Evolutionary conservation across 2,329 filamentous ascomycete species (phyloP), one percentile per base, ranked within the genome.

Genomic region (Triangularia setosa): DNA sequence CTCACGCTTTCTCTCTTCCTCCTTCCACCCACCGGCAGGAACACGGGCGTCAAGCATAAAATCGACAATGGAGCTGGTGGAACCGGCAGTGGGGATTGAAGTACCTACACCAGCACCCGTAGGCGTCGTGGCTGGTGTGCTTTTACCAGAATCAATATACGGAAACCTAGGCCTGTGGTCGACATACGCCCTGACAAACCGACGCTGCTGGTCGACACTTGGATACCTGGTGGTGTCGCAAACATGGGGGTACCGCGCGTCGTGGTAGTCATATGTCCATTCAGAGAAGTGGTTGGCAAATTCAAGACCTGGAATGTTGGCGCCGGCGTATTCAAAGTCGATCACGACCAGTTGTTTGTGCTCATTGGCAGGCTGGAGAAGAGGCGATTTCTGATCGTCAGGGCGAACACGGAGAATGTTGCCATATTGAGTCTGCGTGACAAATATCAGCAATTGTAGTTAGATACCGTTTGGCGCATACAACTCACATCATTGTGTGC

Each of bases 201-300:
- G 90, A 66, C 85, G 84, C 74, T 97, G 95, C 75, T 97, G 90
- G 63, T 93, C 90, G 0, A 83, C 78, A 0, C 83, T 92, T 0
- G 95, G 95, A 76, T 97, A 99, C 61, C 79, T 77, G 61, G 80
- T 79, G 4, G 84, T 84, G 72, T 89, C 87, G 81, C 91, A 94
- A 25, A 82, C 85, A 79, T 86, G 87, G 0, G 92, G 81, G 30
- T 78, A 79, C 27, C 81, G 79, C 2, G 86, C 77, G 73, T 95
- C 88, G 74, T 97, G 93, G 77, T 99, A 99, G 78, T 99, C 94
- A 82, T 98, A 98, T 71, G 92, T 91, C 95, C 95, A 99, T 78
- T 99, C 95, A 0, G 92, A 91, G 77, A 99, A 99, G 77, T 99
- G 95, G 75, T 99, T 99, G 64, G 93, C 95, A 75, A 99, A 98